Conservation (phyloP, 192 early-diverging fungal genomes). For the Coemansia sp. region DNA sequence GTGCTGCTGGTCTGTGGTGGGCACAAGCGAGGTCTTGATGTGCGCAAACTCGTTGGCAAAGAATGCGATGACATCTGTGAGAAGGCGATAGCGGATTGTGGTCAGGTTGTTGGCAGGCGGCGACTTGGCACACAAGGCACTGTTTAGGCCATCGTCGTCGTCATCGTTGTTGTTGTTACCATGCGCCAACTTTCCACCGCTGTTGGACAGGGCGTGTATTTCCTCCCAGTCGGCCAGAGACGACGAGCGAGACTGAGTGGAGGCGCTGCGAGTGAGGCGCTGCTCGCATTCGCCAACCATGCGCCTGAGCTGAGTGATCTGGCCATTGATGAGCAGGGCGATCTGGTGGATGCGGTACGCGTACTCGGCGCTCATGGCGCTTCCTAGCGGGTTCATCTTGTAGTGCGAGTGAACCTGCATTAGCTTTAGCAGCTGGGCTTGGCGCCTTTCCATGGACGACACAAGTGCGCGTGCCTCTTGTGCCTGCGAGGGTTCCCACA, state of each 20-base stretch:
- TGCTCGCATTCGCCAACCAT: slow-evolving; percentile 17
- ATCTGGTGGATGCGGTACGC: slow-evolving; percentile 46
- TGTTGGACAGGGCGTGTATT: background rate
- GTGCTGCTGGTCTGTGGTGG: slow-evolving; percentile 3
- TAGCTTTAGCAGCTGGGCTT: slow-evolving; percentile 18
- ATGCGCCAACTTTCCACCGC: background rate
- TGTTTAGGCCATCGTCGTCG: background rate
- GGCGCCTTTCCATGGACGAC: slow-evolving; percentile 17
- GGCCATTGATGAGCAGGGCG: slow-evolving; percentile 36
- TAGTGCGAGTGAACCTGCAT: slow-evolving; percentile 16
- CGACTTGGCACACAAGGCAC: background rate
- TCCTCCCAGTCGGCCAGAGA: slow-evolving; percentile 17
- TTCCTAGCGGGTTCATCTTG: slow-evolving; percentile 42
- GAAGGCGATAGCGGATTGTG: slow-evolving; percentile 15
- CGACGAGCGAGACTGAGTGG: slow-evolving; percentile 2
- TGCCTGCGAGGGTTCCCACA: slow-evolving; percentile 10
- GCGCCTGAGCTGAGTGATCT: slow-evolving; percentile 23
- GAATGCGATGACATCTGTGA: slow-evolving; percentile 41
- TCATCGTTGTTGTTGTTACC: background rate
- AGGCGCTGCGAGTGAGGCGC: background rate
- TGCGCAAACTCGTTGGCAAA: slow-evolving; percentile 11
- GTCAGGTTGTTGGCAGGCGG: slow-evolving; percentile 24
- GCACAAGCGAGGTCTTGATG: slow-evolving; percentile 24
- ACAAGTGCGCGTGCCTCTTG: slow-evolving; percentile 27
- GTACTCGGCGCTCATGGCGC: slow-evolving; percentile 41